Conservation (phyloP, 2,329 filamentous ascomycete genomes). For the Cytospora chrysosperma region DNA sequence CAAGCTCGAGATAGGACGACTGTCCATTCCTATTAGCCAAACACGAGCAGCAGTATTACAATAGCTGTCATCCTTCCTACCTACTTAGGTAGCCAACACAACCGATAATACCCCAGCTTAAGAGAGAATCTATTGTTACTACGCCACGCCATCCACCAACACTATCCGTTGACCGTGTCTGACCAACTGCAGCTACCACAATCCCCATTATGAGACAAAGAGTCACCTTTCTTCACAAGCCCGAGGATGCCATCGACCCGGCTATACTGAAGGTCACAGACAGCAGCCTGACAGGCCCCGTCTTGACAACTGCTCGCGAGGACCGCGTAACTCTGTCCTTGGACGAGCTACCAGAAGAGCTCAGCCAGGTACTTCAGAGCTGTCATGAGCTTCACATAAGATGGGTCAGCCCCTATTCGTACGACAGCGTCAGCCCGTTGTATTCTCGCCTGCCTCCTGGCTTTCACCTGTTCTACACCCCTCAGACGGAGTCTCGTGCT, state of each 20-base stretch:
- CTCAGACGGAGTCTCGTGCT: slow-evolving; percentile 39
- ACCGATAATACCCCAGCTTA: not conserved
- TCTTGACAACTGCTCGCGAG: slow-evolving; percentile 69
- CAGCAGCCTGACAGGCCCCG: slow-evolving; percentile 53
- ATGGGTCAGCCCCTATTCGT: slow-evolving; percentile 65
- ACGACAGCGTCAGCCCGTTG: slow-evolving; percentile 66
- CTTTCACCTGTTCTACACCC: slow-evolving; percentile 77
- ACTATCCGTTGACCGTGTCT: not conserved
- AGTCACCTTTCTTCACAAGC: slow-evolving; percentile 73
- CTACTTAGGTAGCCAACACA: no score
- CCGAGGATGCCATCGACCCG: slow-evolving; percentile 64
- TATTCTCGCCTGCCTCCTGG: slow-evolving; percentile 74
- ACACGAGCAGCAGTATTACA: not conserved
- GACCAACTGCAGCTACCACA: not conserved
- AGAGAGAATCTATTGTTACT: not conserved
- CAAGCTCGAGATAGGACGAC: not conserved
- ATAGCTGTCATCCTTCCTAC: not conserved
- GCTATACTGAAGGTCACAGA: slow-evolving; percentile 58
- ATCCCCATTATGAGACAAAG: slow-evolving; percentile 65
- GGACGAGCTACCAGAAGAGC: slow-evolving; percentile 69
- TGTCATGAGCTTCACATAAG: slow-evolving; percentile 74
- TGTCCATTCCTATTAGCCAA: not conserved
- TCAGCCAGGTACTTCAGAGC: slow-evolving; percentile 60
- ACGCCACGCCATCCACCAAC: not conserved
- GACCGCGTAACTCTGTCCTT: slow-evolving; percentile 73